Conservation (phyloP, 306 rosid genomes). For the Cucurbita argyrosperma region DNA sequence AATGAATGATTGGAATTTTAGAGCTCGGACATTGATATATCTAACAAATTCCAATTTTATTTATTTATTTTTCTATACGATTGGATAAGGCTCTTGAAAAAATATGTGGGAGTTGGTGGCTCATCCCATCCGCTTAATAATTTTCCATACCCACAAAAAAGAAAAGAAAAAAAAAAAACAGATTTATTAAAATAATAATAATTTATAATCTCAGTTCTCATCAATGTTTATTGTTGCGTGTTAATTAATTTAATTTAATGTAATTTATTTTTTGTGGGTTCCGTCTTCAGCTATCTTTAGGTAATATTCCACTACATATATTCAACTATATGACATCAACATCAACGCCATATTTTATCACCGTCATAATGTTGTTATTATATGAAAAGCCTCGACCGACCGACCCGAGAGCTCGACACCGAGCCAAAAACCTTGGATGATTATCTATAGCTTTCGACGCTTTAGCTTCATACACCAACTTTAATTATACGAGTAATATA, state of each 20-base stretch:
- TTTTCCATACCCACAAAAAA: background rate
- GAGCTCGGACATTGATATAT: background rate
- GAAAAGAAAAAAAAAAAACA: background rate
- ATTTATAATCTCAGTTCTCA: background rate
- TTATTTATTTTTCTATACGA: background rate
- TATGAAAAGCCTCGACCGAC: background rate
- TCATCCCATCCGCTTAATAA: background rate
- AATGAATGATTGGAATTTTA: background rate
- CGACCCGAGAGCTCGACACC: background rate
- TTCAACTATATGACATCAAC: background rate
- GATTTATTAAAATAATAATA: background rate
- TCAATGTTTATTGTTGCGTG: background rate
- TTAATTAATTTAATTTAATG: background rate
- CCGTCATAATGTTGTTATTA: background rate
- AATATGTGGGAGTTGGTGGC: constrained; percentile 1
- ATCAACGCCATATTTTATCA: background rate
- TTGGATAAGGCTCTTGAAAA: constrained; percentile 3
- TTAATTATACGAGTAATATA: too few relatives aligned
- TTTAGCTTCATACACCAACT: too few relatives aligned
- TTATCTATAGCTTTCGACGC: too few relatives aligned
- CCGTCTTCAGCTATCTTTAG: background rate
- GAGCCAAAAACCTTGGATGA: background rate
- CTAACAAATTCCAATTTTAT: background rate
- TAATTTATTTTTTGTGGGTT: background rate
- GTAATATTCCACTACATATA: background rate